These are phyloP conservation scores for Saussurea involucrata DNA, from an alignment of 129 eudicot species.

Conservation along the genomic window DNA sequence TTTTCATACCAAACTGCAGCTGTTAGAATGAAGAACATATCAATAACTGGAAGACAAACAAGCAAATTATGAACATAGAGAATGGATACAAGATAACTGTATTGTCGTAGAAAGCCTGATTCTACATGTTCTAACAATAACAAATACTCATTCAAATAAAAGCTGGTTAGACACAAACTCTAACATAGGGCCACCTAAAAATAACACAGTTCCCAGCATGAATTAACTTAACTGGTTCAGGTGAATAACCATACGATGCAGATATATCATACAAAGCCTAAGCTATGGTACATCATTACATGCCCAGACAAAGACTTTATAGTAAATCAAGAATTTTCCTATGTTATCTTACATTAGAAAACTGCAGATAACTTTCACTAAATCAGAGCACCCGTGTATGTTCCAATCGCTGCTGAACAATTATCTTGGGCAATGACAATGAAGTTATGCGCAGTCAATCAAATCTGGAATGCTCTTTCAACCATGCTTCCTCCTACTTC, in stretches of 20 bases:
- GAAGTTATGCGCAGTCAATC: neutral
- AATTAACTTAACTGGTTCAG: neutral
- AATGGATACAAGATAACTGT: neutral
- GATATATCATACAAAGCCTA: neutral
- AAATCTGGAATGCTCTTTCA: neutral
- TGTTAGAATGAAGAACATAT: constrained; percentile 11
- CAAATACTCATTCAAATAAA: neutral
- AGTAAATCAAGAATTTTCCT: neutral
- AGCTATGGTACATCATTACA: neutral
- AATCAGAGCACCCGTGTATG: neutral
- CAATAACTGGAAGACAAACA: constrained; percentile 11
- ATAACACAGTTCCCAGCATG: neutral
- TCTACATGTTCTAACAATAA: neutral
- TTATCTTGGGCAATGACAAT: neutral
- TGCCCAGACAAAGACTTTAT: no score
- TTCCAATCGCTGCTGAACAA: neutral
- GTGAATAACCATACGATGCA: neutral
- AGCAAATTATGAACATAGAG: neutral
- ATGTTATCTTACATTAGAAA: neutral
- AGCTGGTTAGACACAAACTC: neutral
- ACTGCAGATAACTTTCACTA: neutral
- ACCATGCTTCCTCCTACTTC: neutral
- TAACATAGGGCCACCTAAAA: constrained; percentile 8
- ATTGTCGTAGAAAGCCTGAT: neutral
- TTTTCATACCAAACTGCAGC: constrained; percentile 47